Evolutionary conservation across 768 basidiomycete species (phyloP).

Genomic region (Chlorophyllum brunneum): DNA sequence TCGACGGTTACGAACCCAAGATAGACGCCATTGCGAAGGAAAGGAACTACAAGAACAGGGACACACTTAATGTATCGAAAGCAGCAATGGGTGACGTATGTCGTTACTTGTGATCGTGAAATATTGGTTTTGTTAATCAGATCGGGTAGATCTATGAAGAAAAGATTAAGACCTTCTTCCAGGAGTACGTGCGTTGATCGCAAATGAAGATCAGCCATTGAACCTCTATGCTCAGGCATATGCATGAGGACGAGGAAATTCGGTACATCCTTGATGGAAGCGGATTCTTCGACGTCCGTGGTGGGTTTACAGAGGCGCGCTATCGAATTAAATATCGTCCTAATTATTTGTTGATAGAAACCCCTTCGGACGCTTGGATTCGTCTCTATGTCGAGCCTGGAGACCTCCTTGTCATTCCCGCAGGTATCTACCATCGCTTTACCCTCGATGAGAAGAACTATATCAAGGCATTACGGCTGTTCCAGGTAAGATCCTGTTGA

Average conservation of each 20-base stretch:
- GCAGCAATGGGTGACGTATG: constrained; percentile 72
- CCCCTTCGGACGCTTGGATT: constrained; percentile 73
- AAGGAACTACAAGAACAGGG: constrained; percentile 79
- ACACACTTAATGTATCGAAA: constrained; percentile 73
- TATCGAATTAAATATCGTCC: not conserved
- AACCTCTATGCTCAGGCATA: constrained; percentile 48
- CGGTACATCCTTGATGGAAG: constrained; percentile 83
- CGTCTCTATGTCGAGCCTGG: constrained; percentile 71
- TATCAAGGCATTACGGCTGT: constrained; percentile 78
- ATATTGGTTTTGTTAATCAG: not conserved
- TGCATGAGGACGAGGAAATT: constrained; percentile 97
- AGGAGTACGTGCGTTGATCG: constrained; percentile 57
- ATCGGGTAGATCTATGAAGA: constrained; percentile 55
- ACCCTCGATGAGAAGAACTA: constrained; percentile 75
- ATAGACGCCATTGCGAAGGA: constrained; percentile 63
- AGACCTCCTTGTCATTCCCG: constrained; percentile 83
- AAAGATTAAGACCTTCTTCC: constrained; percentile 80
- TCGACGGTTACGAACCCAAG: constrained; percentile 52
- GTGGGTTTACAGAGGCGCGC: too few relatives aligned
- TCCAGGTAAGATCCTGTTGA: constrained; percentile 51
- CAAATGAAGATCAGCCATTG: not conserved
- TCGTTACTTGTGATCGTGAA: constrained; percentile 8
- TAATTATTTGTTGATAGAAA: constrained; percentile 37
- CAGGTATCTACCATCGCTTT: constrained; percentile 94
- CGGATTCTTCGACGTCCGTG: constrained; percentile 91